A percentile compares a stretch with the other conserved stretches of the same genome.
These are phyloP conservation scores for Pythium chondricola DNA, from an alignment of 352 stramenopile genomes.

Conservation along the genomic window DNA sequence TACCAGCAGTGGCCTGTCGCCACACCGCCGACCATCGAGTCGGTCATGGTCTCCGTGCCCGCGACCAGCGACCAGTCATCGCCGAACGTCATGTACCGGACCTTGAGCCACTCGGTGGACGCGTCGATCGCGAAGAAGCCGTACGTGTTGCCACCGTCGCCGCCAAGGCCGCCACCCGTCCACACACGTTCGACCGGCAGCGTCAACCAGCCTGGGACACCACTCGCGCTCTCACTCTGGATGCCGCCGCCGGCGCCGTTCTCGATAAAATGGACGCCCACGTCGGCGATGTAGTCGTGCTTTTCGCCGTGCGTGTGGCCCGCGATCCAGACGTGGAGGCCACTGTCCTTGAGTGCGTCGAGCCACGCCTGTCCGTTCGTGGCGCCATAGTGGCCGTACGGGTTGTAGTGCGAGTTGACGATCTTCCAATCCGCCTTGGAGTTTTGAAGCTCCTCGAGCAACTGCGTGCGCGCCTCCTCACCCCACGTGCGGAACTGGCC, in stretches of 20 bases:
- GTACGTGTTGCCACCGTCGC: constrained; percentile 58
- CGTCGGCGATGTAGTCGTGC: constrained; percentile 48
- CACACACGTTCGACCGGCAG: constrained; percentile 64
- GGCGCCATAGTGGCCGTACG: constrained; percentile 70
- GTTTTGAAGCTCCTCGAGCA: constrained; percentile 42
- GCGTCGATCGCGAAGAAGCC: constrained; percentile 60
- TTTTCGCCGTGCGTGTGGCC: constrained; percentile 73
- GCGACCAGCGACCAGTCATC: constrained; percentile 53
- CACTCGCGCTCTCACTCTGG: constrained; percentile 61
- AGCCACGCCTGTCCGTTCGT: constrained; percentile 42
- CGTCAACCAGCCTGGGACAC: constrained; percentile 48
- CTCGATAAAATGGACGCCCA: constrained; percentile 74
- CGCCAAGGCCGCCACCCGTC: too few species aligned
- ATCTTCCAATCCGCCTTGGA: constrained; percentile 81
- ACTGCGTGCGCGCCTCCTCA: constrained; percentile 42
- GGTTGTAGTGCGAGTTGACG: constrained; percentile 80
- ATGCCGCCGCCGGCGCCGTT: constrained; percentile 72
- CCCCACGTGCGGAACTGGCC: constrained; percentile 51
- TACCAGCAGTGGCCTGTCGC: constrained; percentile 70
- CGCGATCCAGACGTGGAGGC: constrained; percentile 62
- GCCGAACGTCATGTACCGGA: constrained; percentile 62
- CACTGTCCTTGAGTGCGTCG: constrained; percentile 42
- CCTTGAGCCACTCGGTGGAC: constrained; percentile 55
- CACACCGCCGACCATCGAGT: constrained; percentile 45
- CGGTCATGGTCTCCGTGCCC: constrained; percentile 36